Base-by-base conservation (phyloP, 2,329 filamentous ascomycete species). In the Xylaria sp. region DNA sequence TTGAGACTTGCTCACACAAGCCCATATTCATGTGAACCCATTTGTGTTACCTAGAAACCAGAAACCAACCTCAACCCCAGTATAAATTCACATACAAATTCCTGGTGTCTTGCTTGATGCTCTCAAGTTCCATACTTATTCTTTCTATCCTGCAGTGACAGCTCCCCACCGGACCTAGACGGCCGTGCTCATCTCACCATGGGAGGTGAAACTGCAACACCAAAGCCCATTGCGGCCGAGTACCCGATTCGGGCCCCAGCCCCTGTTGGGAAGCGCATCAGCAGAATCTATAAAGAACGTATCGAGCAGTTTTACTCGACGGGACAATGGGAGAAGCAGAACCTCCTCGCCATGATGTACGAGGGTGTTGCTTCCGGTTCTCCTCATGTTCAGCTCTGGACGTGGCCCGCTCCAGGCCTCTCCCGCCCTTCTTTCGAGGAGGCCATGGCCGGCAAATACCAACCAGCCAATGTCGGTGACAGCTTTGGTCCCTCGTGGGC, bases 401-500 rank as follows among this genome's bases (percentile, higher is more conserved):
- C 94, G 66, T 97, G 94, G 88, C 90, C 92, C 65, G 93, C 93
- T 15, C 94, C 94, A 1, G 84, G 90, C 74, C 89, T 93, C 59
- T 86, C 89, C 30, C 89, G 96, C 18, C 96, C 96, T 2, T 90
- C 91, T 3, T 99, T 99, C 82, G 83, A 94, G 70, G 93, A 97
- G 64, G 95, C 94, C 6, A 83, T 85, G n/a, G 84, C 83, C 56
- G 90, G 97, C 73, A 83, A 90, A 7, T 99, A 95, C 83, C 87
- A 86, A 60, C 86, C 90, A 57, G 92, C 94, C 9, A 83, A 87
- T 20, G 89, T 94, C 63, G 94, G 95, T 67, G 86, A 91, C 66
- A 89, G 85, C 7, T 98, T 98, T 74, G 96, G 96, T 0, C 96
- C 96, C 1, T 96, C 94, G 41, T 99, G 96, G 96, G 92, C 94